A percentile compares a stretch with the other conserved stretches of the same genome.
Evolutionary conservation across 768 basidiomycete species (phyloP).

Genomic region (Strobilomyces echinocephalus): DNA sequence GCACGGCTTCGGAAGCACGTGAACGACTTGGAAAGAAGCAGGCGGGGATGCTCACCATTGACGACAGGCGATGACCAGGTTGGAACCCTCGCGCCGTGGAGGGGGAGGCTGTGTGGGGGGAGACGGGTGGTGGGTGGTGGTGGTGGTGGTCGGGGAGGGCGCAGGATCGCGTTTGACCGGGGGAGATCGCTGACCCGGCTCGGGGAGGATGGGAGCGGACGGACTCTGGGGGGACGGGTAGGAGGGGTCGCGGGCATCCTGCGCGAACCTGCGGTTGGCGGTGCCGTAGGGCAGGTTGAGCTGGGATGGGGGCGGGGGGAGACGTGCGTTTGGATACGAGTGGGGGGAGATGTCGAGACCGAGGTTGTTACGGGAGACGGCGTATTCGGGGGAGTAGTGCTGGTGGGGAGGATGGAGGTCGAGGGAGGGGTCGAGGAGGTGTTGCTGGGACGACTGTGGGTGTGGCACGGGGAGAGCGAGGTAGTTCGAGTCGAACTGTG

Average conservation of each 20-base stretch:
- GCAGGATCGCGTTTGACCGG: slow-evolving; percentile 43
- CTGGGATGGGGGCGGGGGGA: slow-evolving; percentile 32
- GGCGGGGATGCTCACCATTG: slow-evolving; percentile 59
- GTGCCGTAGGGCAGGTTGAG: slow-evolving; percentile 20
- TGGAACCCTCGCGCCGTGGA: slow-evolving; percentile 55
- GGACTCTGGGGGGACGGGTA: slow-evolving; percentile 32
- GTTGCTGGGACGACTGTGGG: slow-evolving; percentile 23
- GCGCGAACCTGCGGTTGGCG: slow-evolving; percentile 30
- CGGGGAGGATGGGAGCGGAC: slow-evolving; percentile 17
- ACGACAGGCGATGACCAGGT: slow-evolving; percentile 77
- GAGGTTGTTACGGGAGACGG: slow-evolving; percentile 41
- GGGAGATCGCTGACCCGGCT: slow-evolving; percentile 28
- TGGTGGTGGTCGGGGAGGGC: slow-evolving; percentile 31
- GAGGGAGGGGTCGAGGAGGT: slow-evolving; percentile 43
- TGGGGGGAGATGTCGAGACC: slow-evolving; percentile 41
- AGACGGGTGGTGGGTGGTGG: slow-evolving; percentile 15
- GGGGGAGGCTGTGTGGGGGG: slow-evolving; percentile 22
- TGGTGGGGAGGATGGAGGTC: slow-evolving; percentile 37
- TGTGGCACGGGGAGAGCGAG: slow-evolving; percentile 33
- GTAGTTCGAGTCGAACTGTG: slow-evolving; percentile 47
- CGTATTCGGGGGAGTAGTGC: slow-evolving; percentile 38
- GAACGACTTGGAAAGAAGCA: slow-evolving; percentile 23
- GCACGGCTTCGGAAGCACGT: slow-evolving; percentile 56
- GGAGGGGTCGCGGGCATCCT: slow-evolving; percentile 36
- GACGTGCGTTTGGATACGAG: slow-evolving; percentile 38